Conservation (phyloP, 768 basidiomycete genomes). For the Macrolepiota albuminosa region DNA sequence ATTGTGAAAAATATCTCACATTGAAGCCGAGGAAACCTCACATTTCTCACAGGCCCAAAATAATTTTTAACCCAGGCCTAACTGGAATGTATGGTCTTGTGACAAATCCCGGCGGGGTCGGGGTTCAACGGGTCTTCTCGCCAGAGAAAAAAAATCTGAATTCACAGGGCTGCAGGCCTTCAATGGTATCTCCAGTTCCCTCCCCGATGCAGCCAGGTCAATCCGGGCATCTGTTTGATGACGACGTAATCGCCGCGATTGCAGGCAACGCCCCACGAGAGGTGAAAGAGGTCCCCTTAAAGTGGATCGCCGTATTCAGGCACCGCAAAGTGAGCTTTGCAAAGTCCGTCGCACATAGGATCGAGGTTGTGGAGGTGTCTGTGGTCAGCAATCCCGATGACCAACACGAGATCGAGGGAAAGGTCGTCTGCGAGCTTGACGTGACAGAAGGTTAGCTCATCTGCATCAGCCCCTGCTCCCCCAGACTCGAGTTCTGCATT, state of each 20-base stretch:
- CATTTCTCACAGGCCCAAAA: too few species aligned
- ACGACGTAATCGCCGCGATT: slow-evolving; percentile 21
- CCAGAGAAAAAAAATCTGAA: too few species aligned
- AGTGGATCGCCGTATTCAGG: slow-evolving; percentile 32
- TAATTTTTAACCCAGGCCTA: too few species aligned
- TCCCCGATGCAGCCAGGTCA: background rate
- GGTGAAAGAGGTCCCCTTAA: slow-evolving; percentile 32
- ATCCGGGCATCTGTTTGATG: slow-evolving; percentile 18
- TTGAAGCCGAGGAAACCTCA: too few species aligned
- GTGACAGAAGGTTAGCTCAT: slow-evolving; percentile 40
- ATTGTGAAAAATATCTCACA: too few species aligned
- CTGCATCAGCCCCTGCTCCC: too few species aligned
- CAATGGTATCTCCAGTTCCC: background rate
- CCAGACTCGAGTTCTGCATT: background rate
- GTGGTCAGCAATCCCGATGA: slow-evolving; percentile 32
- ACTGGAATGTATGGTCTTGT: too few species aligned
- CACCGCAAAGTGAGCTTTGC: slow-evolving; percentile 25
- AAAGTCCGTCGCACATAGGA: slow-evolving; percentile 20
- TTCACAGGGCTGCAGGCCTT: too few species aligned
- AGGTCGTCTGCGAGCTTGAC: slow-evolving; percentile 35
- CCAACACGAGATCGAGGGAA: slow-evolving; percentile 28
- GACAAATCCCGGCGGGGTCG: too few species aligned
- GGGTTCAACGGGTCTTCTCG: too few species aligned
- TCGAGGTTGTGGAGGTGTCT: slow-evolving; percentile 36
- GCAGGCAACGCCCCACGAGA: slow-evolving; percentile 30